phyloP scores from a whole-genome alignment of 306 rosid genomes.

The Quercus variabilis region DNA sequence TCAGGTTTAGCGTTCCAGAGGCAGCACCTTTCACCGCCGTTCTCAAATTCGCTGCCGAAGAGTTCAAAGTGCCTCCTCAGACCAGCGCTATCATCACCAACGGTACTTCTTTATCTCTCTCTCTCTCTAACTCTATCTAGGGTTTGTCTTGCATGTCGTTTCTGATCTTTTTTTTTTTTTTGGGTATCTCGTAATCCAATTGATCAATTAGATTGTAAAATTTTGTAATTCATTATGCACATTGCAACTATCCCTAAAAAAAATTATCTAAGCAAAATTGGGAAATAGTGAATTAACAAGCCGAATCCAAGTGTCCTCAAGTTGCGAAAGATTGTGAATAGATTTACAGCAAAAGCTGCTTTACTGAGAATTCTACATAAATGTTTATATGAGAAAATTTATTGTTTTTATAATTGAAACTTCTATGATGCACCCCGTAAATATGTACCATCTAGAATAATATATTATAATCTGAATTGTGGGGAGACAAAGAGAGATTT shows the following conservation, averaged over 20 bases:
- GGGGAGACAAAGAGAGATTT: background rate
- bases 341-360: background rate
- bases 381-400: background rate
- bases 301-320: background rate
- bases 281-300: too few species aligned
- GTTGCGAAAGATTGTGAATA: background rate
- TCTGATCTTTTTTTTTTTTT: background rate
- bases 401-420: background rate
- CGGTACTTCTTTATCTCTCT: conserved; percentile 36
- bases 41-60: conserved; percentile 93
- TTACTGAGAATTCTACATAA: background rate
- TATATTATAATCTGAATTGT: background rate
- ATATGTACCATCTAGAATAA: background rate
- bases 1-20: conserved; percentile 95
- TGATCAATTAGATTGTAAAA: too few species aligned
- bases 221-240: too few species aligned
- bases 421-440: background rate
- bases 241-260: too few species aligned
- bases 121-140: background rate
- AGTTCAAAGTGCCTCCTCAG: conserved; percentile 98
- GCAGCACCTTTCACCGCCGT: conserved; percentile 99
- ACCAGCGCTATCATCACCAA: conserved; percentile 98
- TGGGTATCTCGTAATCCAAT: background rate
- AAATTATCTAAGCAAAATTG: too few species aligned
- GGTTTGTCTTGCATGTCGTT: background rate